Evolutionary conservation across 176 grass and related monocot genomes (phyloP).

Genomic region (maize (Zea mays)): Zm-B73-REFERENCE-NAM-5.0 NC_050096.1:4861001-4861500

Average conservation of each 20-base stretch:
- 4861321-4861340: not conserved
- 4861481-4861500: not conserved
- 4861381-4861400: not conserved
- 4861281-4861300: not conserved
- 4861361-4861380: not conserved
- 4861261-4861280: not conserved
- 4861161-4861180: not conserved
- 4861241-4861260: not conserved
- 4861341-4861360: not conserved
- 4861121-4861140: not conserved
- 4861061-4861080: slow-evolving; percentile 4
- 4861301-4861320: not conserved
- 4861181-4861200: not conserved
- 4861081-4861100: not conserved
- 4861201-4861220: not conserved
- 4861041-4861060: not conserved
- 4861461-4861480: not conserved
- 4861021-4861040: slow-evolving; percentile 81
- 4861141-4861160: not conserved
- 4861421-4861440: not conserved
- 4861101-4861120: not conserved
- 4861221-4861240: not conserved
- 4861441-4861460: not conserved
- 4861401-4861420: not conserved
- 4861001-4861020: slow-evolving; percentile 95